Evolutionary conservation across 2,329 filamentous ascomycete genomes (phyloP).

Genomic region (Zopfia rhizophila): DNA sequence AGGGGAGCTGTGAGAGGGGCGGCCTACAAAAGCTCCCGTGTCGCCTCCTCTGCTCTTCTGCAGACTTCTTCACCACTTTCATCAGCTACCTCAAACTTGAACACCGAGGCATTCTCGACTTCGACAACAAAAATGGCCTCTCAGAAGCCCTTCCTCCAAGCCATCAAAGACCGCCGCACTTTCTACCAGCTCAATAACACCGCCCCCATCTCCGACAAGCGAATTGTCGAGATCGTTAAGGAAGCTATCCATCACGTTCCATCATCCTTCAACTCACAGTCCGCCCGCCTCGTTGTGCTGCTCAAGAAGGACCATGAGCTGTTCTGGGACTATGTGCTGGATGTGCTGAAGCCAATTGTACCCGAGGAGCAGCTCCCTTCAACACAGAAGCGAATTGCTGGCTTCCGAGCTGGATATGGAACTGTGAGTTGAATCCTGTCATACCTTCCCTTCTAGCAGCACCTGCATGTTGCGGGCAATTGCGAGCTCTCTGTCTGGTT

Average conservation of each 20-base stretch:
- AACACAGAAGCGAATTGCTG: slow-evolving; percentile 62
- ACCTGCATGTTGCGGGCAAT: no score
- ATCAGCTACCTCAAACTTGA: slow-evolving; percentile 22
- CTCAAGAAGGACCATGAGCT: slow-evolving; percentile 85
- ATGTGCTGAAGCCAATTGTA: slow-evolving; percentile 74
- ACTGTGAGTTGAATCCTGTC: slow-evolving; percentile 66
- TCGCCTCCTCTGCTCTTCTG: slow-evolving; percentile 20
- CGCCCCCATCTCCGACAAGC: slow-evolving; percentile 66
- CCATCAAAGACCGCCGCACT: slow-evolving; percentile 74
- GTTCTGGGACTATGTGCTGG: slow-evolving; percentile 80
- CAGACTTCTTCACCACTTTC: slow-evolving; percentile 16
- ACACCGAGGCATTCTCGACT: slow-evolving; percentile 24
- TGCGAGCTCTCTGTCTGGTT: not conserved
- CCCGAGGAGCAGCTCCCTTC: slow-evolving; percentile 70
- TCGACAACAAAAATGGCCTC: slow-evolving; percentile 50
- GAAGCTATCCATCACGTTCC: slow-evolving; percentile 74
- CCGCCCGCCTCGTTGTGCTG: slow-evolving; percentile 80
- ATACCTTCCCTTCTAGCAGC: no score
- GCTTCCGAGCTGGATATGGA: slow-evolving; percentile 78
- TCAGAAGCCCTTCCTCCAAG: slow-evolving; percentile 66
- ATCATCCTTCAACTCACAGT: slow-evolving; percentile 89
- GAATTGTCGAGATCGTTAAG: slow-evolving; percentile 71
- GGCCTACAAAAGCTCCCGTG: slow-evolving; percentile 32
- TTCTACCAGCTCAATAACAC: slow-evolving; percentile 75
- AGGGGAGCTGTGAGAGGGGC: slow-evolving; percentile 24